phyloP scores from a whole-genome alignment of 106 monocot genomes.

The Dendrobium officinale region DNA sequence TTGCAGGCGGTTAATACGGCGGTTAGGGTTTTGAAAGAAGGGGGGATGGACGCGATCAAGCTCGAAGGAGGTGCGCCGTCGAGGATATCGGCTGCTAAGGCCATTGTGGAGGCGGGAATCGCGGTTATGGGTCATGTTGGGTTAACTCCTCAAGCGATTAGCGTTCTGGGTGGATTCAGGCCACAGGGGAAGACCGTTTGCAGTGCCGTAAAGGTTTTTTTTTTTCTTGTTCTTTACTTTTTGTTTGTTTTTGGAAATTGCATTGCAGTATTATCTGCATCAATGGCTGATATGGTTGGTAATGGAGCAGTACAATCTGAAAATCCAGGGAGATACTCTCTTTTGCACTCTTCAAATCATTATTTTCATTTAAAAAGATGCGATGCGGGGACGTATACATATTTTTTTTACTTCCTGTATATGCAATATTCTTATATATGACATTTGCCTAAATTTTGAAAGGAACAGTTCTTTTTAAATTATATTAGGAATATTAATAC shows the following conservation, averaged over 20 bases:
- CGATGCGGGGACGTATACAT: no score
- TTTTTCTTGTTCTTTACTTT: neutral
- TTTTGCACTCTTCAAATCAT: no score
- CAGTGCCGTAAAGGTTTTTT: conserved; percentile 73
- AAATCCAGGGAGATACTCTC: no score
- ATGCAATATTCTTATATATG: no score
- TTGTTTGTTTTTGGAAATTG: neutral
- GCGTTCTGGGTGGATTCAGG: conserved; percentile 88
- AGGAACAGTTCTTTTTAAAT: no score
- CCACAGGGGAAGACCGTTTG: conserved; percentile 73
- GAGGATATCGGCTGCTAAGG: conserved; percentile 73
- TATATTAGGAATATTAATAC: no score
- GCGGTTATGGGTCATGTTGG: conserved; percentile 97
- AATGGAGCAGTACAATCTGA: no score
- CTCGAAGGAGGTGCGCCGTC: conserved; percentile 87
- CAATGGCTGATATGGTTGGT: neutral
- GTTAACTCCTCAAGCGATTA: conserved; percentile 91
- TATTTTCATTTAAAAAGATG: no score
- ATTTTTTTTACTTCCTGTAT: no score
- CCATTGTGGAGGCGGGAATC: conserved; percentile 91
- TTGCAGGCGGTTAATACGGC: conserved; percentile 74
- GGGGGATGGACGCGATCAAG: conserved; percentile 92
- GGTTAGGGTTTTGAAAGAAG: conserved; percentile 78
- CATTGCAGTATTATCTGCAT: neutral
- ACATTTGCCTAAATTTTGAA: no score